Base-by-base conservation (phyloP, 129 eudicot species). In the Heracleum sosnowskyi region DNA sequence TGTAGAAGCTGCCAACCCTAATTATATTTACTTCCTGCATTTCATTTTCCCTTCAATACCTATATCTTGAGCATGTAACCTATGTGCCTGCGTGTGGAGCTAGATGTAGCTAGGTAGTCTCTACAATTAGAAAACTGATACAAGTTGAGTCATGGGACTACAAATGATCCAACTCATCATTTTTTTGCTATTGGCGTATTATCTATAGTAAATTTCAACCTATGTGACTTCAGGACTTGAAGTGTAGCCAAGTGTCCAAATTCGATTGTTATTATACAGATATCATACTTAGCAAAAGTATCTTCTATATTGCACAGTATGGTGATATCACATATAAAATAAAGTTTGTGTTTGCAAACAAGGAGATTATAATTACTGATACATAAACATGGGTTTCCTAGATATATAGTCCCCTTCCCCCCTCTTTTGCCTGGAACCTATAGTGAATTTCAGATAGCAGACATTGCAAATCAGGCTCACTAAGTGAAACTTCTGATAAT, bases 1-100 rank as follows among this genome's bases (percentile, higher is more conserved):
- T 86, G 96, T 77, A 81, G 75, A 34, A 81, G 89, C 79, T 85
- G 91, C 88, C 45, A 28, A 73, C 11, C 76, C 35, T 73, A 31
- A 73, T 39, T 73, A 73, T 72, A 40, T 72, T 33, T 69, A 64
- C 72, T 49, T 68, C 69, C 28, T 35, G 60, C 36, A 77, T 82
- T 79, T 76, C 69, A 34, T 79, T 74, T 70, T 78, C 78, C 68
- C 64, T 74, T 73, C 74, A 33, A 64, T 5, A 11, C 71, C 39
- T 64, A 64, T 66, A 13, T 66, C 72, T 66, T 66, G 37, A 66
- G 36, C 72, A 66, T 66, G 72, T 66, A 12, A 66, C 72, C 72
- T 60, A 60, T 60, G 68, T 60, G 34, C 33, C 16, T n/a, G 68
- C 12, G 68, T 3, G 68, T n/a, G 33, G 33, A 60, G 68, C 33